Conservation (phyloP, 2,329 filamentous ascomycete genomes). For the Curvularia sp. region DNA sequence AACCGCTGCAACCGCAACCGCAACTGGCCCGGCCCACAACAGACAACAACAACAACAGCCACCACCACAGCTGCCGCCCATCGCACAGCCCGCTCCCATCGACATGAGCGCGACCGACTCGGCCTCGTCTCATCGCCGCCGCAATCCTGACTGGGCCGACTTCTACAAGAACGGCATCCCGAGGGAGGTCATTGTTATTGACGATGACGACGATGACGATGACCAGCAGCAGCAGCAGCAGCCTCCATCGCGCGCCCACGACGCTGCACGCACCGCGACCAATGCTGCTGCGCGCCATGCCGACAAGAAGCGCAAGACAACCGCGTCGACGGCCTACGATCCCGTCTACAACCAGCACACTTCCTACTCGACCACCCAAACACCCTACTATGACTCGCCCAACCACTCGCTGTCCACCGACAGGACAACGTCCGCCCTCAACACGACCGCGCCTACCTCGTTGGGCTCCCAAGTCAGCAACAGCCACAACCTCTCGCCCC, state of each 20-base stretch:
- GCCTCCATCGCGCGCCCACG: slow-evolving; percentile 33
- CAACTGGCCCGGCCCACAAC: slow-evolving; percentile 42
- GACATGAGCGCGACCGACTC: slow-evolving; percentile 35
- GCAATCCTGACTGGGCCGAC: slow-evolving; percentile 51
- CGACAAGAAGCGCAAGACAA: slow-evolving; percentile 78
- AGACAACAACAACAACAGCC: slow-evolving; percentile 23
- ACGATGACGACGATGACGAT: slow-evolving; percentile 55
- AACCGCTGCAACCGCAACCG: slow-evolving; percentile 24
- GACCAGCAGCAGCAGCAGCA: slow-evolving; percentile 28
- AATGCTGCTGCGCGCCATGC: slow-evolving; percentile 61
- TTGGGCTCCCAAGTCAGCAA: slow-evolving; percentile 71
- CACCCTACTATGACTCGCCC: slow-evolving; percentile 71
- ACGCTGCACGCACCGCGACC: slow-evolving; percentile 36
- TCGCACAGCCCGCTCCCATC: slow-evolving; percentile 29
- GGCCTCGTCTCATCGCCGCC: slow-evolving; percentile 31
- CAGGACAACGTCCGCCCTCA: slow-evolving; percentile 78
- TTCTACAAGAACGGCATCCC: slow-evolving; percentile 57
- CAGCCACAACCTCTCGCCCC: slow-evolving; percentile 65
- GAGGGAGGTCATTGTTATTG: slow-evolving; percentile 61
- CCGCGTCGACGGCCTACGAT: slow-evolving; percentile 68
- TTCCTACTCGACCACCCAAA: slow-evolving; percentile 76
- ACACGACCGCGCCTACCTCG: slow-evolving; percentile 90
- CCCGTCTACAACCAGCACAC: slow-evolving; percentile 73
- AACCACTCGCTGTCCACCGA: slow-evolving; percentile 81
- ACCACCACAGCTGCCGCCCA: slow-evolving; percentile 44